A percentile compares a stretch with the other conserved stretches of the same genome.
Conservation (phyloP, 345 rosid species). For the Citrus glauca region DNA sequence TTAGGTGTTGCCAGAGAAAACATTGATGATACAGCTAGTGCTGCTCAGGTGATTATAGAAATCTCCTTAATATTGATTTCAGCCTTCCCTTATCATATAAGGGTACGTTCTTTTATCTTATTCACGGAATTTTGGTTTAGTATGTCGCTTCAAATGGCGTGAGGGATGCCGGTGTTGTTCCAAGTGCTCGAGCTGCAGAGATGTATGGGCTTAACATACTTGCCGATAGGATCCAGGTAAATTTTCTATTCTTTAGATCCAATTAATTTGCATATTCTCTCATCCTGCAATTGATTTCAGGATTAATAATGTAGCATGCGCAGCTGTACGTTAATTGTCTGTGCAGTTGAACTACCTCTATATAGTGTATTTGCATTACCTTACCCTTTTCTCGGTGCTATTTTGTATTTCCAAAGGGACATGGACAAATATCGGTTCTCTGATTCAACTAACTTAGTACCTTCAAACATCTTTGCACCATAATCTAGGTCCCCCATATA, state of each 20-base stretch:
- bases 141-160: conserved; percentile 38
- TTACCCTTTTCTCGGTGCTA: background rate
- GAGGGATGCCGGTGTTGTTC: conserved; percentile 63
- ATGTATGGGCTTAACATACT: conserved; percentile 68
- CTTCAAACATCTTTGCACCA: background rate
- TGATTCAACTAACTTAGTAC: background rate
- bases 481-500: background rate
- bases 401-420: background rate
- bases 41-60: conserved; percentile 42
- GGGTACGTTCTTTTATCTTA: background rate
- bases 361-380: background rate
- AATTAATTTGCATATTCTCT: background rate
- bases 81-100: background rate
- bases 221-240: conserved; percentile 59
- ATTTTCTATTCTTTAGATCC: background rate
- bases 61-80: background rate
- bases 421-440: background rate
- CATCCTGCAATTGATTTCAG: background rate
- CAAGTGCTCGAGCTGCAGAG: conserved; percentile 73
- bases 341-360: background rate
- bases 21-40: conserved; percentile 43
- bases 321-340: background rate
- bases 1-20: conserved; percentile 41
- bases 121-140: conserved; percentile 21
- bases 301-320: background rate